Evolutionary conservation across 179 eudicot genomes (phyloP).

Genomic region (Silene coronaria): DNA sequence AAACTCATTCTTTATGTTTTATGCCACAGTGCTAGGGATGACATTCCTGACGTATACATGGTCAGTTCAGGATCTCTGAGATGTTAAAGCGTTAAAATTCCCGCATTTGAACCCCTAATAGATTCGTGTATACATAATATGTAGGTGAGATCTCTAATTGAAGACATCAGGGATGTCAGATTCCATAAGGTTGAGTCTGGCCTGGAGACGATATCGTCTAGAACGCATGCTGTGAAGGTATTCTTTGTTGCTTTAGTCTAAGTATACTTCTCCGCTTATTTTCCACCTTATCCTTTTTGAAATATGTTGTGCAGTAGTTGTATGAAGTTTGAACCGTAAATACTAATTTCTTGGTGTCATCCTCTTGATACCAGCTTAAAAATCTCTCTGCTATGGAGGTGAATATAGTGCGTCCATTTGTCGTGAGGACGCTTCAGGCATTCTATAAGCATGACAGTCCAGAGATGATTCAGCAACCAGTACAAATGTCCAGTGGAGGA

Average conservation of each 20-base stretch:
- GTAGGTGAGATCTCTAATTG: slow-evolving; percentile 89
- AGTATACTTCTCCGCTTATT: background rate
- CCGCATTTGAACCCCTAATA: slow-evolving; percentile 9
- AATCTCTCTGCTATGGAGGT: slow-evolving; percentile 96
- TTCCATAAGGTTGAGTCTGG: slow-evolving; percentile 93
- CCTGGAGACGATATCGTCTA: slow-evolving; percentile 40
- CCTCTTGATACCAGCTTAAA: slow-evolving; percentile 47
- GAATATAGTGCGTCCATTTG: slow-evolving; percentile 85
- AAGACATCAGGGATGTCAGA: slow-evolving; percentile 93
- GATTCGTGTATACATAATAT: slow-evolving; percentile 1
- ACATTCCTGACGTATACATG: slow-evolving; percentile 80
- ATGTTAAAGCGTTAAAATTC: slow-evolving; percentile 1
- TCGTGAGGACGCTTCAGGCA: slow-evolving; percentile 70
- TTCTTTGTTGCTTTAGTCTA: slow-evolving; percentile 14
- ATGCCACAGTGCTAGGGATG: slow-evolving; percentile 76
- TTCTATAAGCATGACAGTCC: slow-evolving; percentile 84
- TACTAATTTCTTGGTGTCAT: background rate
- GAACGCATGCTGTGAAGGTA: slow-evolving; percentile 89
- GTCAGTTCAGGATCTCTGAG: slow-evolving; percentile 37
- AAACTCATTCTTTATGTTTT: background rate
- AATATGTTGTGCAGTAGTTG: background rate
- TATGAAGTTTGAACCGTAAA: background rate
- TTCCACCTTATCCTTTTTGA: background rate
- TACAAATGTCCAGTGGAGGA: slow-evolving; percentile 35
- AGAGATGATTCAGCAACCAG: slow-evolving; percentile 67